These are phyloP conservation scores for Suillus brevipes DNA, from an alignment of 768 basidiomycete genomes.

Conservation along the genomic window DNA sequence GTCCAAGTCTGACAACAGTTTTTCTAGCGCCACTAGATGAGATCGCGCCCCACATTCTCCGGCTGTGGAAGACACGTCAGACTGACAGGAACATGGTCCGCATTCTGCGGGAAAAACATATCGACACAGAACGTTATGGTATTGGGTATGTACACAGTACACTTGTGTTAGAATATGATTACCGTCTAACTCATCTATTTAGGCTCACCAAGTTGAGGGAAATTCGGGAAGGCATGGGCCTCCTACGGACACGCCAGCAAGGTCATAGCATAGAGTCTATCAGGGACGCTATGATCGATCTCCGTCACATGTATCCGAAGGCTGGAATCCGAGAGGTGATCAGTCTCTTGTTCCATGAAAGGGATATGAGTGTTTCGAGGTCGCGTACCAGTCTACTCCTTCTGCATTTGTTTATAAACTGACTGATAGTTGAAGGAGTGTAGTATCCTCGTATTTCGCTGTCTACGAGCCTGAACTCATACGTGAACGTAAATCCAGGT, in stretches of 20 bases:
- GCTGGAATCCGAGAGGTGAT: background rate
- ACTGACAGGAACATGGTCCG: background rate
- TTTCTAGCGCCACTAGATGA: background rate
- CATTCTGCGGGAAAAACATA: background rate
- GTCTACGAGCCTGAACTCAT: conserved; percentile 24
- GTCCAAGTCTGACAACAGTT: background rate
- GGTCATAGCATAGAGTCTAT: background rate
- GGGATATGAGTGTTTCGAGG: background rate
- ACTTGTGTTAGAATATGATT: background rate
- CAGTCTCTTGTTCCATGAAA: background rate
- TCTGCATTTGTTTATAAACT: too few relatives aligned
- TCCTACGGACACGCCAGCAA: background rate
- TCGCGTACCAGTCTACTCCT: background rate
- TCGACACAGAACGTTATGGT: background rate
- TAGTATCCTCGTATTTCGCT: background rate
- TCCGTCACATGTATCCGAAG: background rate
- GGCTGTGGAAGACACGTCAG: background rate
- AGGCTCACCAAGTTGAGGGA: too few relatives aligned
- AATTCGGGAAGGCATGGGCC: too few relatives aligned
- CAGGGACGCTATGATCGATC: background rate
- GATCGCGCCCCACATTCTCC: background rate
- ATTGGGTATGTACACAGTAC: background rate
- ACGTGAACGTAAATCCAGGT: conserved; percentile 13
- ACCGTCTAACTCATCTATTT: too few relatives aligned
- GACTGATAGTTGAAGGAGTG: background rate